A percentile compares a stretch with the other conserved stretches of the same genome.
Evolutionary conservation across 2,329 filamentous ascomycete genomes (phyloP).

Genomic region (Fusarium xyrophilum): DNA sequence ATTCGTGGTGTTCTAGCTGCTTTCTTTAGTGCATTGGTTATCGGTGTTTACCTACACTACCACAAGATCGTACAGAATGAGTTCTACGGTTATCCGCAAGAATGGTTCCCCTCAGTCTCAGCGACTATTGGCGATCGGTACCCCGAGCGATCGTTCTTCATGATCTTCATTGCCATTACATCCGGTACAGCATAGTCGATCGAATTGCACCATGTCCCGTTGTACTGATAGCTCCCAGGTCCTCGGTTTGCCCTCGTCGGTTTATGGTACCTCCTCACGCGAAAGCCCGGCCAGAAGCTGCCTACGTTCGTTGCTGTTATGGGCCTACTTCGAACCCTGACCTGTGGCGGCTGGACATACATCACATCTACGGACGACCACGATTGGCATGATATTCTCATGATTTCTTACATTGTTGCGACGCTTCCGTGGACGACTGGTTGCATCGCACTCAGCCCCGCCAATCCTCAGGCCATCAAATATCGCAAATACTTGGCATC

Average conservation of each 20-base stretch:
- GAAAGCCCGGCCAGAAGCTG: slow-evolving; percentile 74
- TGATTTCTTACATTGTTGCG: slow-evolving; percentile 96
- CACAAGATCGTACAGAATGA: slow-evolving; percentile 98
- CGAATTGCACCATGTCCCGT: background rate
- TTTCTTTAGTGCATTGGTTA: slow-evolving; percentile 83
- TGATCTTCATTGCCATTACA: slow-evolving; percentile 95
- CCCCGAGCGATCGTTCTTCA: slow-evolving; percentile 95
- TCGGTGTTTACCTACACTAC: slow-evolving; percentile 85
- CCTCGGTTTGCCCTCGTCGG: slow-evolving; percentile 90
- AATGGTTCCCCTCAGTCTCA: slow-evolving; percentile 97
- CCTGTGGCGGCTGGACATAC: slow-evolving; percentile 98
- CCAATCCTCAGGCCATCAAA: slow-evolving; percentile 81
- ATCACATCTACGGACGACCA: slow-evolving; percentile 98
- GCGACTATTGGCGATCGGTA: slow-evolving; percentile 97
- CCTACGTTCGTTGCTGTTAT: slow-evolving; percentile 82
- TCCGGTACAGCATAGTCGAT: slow-evolving; percentile 65
- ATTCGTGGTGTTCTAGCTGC: slow-evolving; percentile 63
- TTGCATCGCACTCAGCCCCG: slow-evolving; percentile 85
- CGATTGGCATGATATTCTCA: slow-evolving; percentile 98
- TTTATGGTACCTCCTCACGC: slow-evolving; percentile 89
- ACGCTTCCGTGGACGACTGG: slow-evolving; percentile 95
- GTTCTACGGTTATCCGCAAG: slow-evolving; percentile 89
- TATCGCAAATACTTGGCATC: slow-evolving; percentile 86
- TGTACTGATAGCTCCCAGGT: slow-evolving; percentile 57
- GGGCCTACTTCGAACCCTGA: slow-evolving; percentile 87